A percentile compares a stretch with the other conserved stretches of the same genome.
Conservation (phyloP, 768 basidiomycete species). For the Asterophora parasitica region DNA sequence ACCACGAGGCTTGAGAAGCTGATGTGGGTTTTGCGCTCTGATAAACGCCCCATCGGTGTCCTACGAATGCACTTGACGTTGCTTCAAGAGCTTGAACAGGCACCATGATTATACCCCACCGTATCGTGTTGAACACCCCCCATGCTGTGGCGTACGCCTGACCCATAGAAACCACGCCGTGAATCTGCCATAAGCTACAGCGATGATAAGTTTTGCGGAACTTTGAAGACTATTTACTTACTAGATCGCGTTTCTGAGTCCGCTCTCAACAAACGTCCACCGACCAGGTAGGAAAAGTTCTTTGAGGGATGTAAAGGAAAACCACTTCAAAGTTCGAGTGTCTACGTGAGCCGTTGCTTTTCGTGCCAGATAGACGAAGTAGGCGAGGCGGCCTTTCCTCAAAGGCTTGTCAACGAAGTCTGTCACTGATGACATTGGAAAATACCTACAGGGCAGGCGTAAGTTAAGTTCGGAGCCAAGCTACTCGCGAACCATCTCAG, state of each 20-base stretch:
- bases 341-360: not conserved
- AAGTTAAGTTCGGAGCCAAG: too few relatives aligned
- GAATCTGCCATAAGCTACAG: constrained; percentile 19
- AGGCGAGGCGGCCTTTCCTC: too few relatives aligned
- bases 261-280: constrained; percentile 20
- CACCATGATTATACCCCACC: constrained; percentile 24
- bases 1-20: constrained; percentile 3
- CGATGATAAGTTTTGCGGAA: too few relatives aligned
- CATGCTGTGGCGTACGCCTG: constrained; percentile 22
- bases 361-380: constrained; percentile 15
- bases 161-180: constrained; percentile 20
- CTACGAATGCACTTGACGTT: constrained; percentile 21
- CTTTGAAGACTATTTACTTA: too few relatives aligned
- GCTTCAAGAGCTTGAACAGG: constrained; percentile 18
- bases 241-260: constrained; percentile 19
- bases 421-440: constrained; percentile 49
- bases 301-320: constrained; percentile 4
- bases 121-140: constrained; percentile 22
- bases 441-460: too few relatives aligned
- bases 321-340: constrained; percentile 11
- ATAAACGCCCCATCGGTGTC: constrained; percentile 19
- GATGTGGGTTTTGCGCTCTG: constrained; percentile 1
- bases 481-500: too few relatives aligned
- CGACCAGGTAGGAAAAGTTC: constrained; percentile 13
- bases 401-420: too few relatives aligned